phyloP scores from a whole-genome alignment of 2,329 filamentous ascomycete species.

The Paraphaeosphaeria sporulosa region DNA sequence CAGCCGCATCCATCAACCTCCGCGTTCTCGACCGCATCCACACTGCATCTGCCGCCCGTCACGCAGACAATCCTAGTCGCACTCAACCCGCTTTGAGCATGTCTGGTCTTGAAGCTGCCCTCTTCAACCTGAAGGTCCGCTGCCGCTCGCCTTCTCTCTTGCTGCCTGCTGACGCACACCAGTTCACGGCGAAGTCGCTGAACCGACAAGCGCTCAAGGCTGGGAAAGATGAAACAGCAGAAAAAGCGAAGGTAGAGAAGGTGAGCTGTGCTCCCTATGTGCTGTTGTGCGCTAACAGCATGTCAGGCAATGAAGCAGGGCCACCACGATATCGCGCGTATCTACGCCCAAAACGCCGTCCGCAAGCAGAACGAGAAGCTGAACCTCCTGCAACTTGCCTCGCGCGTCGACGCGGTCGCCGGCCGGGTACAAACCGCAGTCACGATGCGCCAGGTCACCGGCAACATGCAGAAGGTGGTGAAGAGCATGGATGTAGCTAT shows the following conservation, averaged over 20 bases:
- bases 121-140: constrained; percentile 67
- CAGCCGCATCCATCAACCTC: constrained; percentile 30
- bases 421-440: constrained; percentile 69
- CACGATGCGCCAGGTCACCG: constrained; percentile 68
- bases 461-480: constrained; percentile 69
- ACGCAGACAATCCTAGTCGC: constrained; percentile 13
- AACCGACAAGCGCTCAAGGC: constrained; percentile 69
- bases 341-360: constrained; percentile 70
- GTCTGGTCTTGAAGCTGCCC: constrained; percentile 68
- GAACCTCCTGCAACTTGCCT: constrained; percentile 65
- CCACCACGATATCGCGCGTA: constrained; percentile 67
- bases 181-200: constrained; percentile 70
- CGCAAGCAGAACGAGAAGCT: constrained; percentile 69
- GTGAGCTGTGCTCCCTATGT: constrained; percentile 34
- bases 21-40: constrained; percentile 20
- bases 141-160: constrained; percentile 4
- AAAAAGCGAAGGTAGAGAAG: constrained; percentile 70
- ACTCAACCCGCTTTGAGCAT: constrained; percentile 46
- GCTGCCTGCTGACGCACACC: constrained; percentile 31
- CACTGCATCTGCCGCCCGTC: constrained; percentile 14
- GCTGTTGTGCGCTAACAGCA: neutral
- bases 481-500: constrained; percentile 68
- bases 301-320: constrained; percentile 65
- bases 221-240: constrained; percentile 66
- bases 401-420: constrained; percentile 66